Percentiles rank a stretch among this genome's conserved stretches.
phyloP scores from a whole-genome alignment of 768 basidiomycete species.

The Lactarius sp. region DNA sequence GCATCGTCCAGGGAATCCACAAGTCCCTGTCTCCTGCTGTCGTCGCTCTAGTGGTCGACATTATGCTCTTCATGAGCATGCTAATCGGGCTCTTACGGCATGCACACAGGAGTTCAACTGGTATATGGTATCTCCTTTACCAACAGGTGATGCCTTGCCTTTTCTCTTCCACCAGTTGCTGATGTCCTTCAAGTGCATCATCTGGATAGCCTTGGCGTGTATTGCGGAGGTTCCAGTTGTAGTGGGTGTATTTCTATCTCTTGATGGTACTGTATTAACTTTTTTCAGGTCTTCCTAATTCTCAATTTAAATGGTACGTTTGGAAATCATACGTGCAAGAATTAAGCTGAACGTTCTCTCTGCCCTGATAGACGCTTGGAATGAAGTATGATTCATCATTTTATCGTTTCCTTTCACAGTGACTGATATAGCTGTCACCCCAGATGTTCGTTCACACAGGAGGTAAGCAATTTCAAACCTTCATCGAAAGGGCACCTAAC shows the following conservation, averaged over 20 bases:
- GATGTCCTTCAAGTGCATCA: neutral
- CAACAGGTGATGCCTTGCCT: neutral
- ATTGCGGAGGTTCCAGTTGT: neutral
- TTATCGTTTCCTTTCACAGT: too few relatives aligned
- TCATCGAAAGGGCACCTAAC: too few relatives aligned
- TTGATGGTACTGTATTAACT: too few relatives aligned
- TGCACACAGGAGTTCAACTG: neutral
- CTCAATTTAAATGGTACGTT: too few relatives aligned
- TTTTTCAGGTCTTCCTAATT: too few relatives aligned
- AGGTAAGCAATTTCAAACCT: too few relatives aligned
- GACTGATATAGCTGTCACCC: too few relatives aligned
- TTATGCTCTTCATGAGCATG: neutral
- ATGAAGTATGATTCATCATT: too few relatives aligned
- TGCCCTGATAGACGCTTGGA: too few relatives aligned
- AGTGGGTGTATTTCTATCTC: neutral
- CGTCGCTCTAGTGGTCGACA: neutral
- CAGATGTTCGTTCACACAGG: too few relatives aligned
- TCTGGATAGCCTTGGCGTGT: constrained; percentile 1
- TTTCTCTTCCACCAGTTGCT: neutral
- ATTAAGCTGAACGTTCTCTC: too few relatives aligned
- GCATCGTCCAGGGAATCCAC: neutral
- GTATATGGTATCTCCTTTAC: constrained; percentile 4
- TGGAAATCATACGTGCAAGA: too few relatives aligned
- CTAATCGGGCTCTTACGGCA: neutral
- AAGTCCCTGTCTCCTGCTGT: neutral